Evolutionary conservation across 805 yeast species (phyloP), one percentile per base, ranked within the genome.

Genomic region (Yarrowia porcina): DNA sequence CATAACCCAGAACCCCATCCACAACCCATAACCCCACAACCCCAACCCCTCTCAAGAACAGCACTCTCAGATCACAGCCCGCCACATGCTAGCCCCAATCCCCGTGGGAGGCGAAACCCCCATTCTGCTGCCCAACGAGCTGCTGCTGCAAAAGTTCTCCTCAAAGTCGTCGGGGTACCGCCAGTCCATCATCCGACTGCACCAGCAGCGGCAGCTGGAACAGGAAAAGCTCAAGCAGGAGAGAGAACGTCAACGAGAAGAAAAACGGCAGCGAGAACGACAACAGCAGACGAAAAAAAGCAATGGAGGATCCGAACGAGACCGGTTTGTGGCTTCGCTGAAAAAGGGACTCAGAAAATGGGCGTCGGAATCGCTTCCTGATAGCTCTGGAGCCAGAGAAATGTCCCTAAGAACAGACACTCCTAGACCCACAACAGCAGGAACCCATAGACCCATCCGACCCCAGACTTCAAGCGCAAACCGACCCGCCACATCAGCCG

Each of bases 71-170:
- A n/a, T n/a, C n/a, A 20, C 23, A 1, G 1, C 17, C 10, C 23
- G 4, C 20, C 30, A 21, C 25, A 52, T 52, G 59, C 44, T 25
- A 6, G 59, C 59, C 17, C 59, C 59, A 23, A 25, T 30, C 13
- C 59, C 59, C 44, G 33, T 52, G 33, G 67, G 67, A 11, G 63
- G 61, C 33, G 68, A 65, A n/a, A 39, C 20, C 42, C 73, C 72
- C 33, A 71, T 71, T 20, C 64, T 71, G 39, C 61, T 69, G 15
- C 73, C 73, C 38, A 71, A 71, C 64, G 73, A 71, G 54, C 60
- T 69, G 28, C 66, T 71, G 32, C 59, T 71, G 52, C 73, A 69
- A 50, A 41, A 64, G 39, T 69, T 71, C 59, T 64, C 69, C 33
- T 65, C 64, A 30, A 67, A 70, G 23, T 61, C 66, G 45, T 65